These are phyloP conservation scores for Botrytis galanthina DNA, from an alignment of 2,329 filamentous ascomycete genomes.

Conservation along the genomic window DNA sequence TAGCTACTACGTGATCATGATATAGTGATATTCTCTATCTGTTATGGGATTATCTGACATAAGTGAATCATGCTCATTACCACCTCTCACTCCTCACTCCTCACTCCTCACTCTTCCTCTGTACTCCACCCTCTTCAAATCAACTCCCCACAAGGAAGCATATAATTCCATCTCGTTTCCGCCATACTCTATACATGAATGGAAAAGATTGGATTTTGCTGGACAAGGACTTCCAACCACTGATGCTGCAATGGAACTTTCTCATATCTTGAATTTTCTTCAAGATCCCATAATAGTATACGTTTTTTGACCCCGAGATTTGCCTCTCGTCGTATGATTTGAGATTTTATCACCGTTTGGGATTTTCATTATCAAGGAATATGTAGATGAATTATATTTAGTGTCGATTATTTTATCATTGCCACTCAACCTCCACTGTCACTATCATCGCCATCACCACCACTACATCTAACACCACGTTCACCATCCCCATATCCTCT, in stretches of 20 bases:
- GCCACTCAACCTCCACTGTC: background rate
- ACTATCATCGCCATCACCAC: no score
- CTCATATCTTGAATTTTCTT: background rate
- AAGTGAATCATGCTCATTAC: no score
- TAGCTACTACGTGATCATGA: background rate
- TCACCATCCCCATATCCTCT: no score
- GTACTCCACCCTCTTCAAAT: no score
- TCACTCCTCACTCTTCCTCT: background rate
- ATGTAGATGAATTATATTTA: fast-evolving
- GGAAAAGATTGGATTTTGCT: fast-evolving
- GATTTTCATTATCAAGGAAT: background rate
- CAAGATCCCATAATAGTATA: background rate
- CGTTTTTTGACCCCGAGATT: no score
- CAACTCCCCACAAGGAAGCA: background rate
- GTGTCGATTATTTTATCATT: background rate
- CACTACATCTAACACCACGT: no score
- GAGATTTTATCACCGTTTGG: background rate
- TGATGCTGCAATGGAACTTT: background rate
- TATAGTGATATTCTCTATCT: background rate
- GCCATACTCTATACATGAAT: background rate
- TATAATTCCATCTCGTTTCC: background rate
- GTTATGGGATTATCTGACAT: background rate
- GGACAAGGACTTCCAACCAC: background rate
- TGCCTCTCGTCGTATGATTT: background rate
- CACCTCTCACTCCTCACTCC: no score